Evolutionary conservation across 306 rosid species (phyloP), one percentile per base, ranked within the genome.

Genomic region (Vigna unguiculata): DNA sequence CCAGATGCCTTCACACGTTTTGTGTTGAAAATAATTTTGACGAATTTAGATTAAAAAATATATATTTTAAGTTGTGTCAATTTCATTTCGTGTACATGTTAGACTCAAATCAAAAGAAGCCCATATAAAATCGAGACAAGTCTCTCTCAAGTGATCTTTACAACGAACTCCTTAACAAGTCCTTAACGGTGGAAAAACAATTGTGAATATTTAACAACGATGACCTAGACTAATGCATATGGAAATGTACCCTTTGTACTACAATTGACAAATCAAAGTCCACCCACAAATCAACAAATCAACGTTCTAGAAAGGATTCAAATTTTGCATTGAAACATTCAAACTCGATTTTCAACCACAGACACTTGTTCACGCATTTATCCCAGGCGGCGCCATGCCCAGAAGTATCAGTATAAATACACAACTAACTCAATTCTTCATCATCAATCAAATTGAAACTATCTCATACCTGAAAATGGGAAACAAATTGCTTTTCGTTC

Each of bases 401-500:
- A 69, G 62, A 4, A 14, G 2, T 12, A 36, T 3, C 24, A 78
- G 1, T 79, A 79, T 79, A 79, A 79, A 79, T 63, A 72, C 68
- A 62, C 8, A 9, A 41, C 16, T 7, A 46, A 9, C 60, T 51
- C 36, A 47, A 5, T 61, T 28, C 21, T 30, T 60, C 70, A 60
- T 60, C 32, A 61, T 60, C 32, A 74, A 61, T 17, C 48, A 59
- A 59, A 59, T 12, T 43, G 5, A 10, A 2, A 41, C 46, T 41
- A 40, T 41, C 46, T 41, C 0, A 9, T 40, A 28, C 4, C 32
- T 48, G 2, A 16, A 48, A 4, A 19, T 30, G 58, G 58, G 12
- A 72, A 53, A 71, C 51, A 79, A 5, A 52, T 38, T 64, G 9
- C 7, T 19, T 17, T 36, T 28, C 25, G 53, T 78, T 16, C 4